Percentiles rank a stretch among this genome's conserved stretches.
phyloP scores from a whole-genome alignment of 768 basidiomycete species.

The Symmetrospora coprosmae region DNA sequence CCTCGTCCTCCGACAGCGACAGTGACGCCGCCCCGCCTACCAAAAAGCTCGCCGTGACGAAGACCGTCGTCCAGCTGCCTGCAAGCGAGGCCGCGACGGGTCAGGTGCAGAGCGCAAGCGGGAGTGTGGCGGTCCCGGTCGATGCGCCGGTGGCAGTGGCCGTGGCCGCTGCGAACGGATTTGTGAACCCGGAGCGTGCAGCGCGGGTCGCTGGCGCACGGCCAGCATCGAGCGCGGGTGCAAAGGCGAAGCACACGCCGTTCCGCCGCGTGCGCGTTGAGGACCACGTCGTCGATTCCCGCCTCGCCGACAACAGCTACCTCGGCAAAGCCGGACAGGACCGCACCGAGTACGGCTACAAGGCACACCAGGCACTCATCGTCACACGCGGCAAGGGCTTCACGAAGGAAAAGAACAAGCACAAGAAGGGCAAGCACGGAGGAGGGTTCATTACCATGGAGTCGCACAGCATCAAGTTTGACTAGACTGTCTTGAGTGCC shows the following conservation, averaged over 20 bases:
- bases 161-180: constrained; percentile 30
- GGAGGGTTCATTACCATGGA: constrained; percentile 73
- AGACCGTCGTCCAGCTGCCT: constrained; percentile 1
- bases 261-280: constrained; percentile 69
- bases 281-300: constrained; percentile 43
- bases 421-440: constrained; percentile 56
- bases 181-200: neutral
- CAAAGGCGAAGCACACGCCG: constrained; percentile 44
- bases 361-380: constrained; percentile 71
- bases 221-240: neutral
- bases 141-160: neutral
- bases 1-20: constrained; percentile 34
- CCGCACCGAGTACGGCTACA: constrained; percentile 69
- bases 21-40: constrained; percentile 22
- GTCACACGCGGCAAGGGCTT: constrained; percentile 89
- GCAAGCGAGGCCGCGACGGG: neutral
- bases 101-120: neutral
- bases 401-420: constrained; percentile 99
- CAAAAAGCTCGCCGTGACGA: constrained; percentile 36
- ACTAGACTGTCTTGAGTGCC: no score
- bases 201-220: neutral
- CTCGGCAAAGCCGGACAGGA: constrained; percentile 49
- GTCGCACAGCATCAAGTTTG: constrained; percentile 28
- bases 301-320: constrained; percentile 61
- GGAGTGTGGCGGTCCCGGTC: neutral